Base-by-base conservation (phyloP, 2,329 filamentous ascomycete genomes). In the Neonectria coccinea region DNA sequence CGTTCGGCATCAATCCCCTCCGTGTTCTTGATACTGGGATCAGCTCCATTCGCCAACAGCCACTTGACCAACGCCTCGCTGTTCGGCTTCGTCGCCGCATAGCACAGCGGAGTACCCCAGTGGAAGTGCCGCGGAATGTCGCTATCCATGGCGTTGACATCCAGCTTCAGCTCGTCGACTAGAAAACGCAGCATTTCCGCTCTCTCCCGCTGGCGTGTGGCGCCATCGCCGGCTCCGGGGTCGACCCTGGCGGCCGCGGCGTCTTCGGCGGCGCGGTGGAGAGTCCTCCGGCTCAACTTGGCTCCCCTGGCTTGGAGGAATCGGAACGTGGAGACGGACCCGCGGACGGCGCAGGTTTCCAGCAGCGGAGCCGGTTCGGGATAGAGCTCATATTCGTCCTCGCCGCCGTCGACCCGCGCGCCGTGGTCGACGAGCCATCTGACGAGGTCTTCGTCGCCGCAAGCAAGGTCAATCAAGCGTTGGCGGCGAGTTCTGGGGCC, bases 381-480 rank as follows among this genome's bases (percentile, higher is more conserved):
- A 31, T 45, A 22, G 18, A 60, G 16, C 41, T 44, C 36, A 25
- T 64, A 60, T 7, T 50, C 42, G 3, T 50, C 27, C 20, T 59
- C 41, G 16, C 48, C 64, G 2, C 58, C 44, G 3, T 67, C 57
- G 12, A 65, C 48, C 2, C 25, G 29, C n/a, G 64, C 66, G 1
- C 66, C 61, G 12, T 58, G 51, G 11, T 55, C 58, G 8, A 67
- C 55, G 5, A 67, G 52, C 66, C 66, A 66, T 18, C 31, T 14
- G 45, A 67, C 54, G n/a, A 52, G 18, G 6, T 55, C 52, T 10
- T 55, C 45, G 6, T 57, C 36, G 27, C 56, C 41, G 14, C 59
- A 60, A 2, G 52, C 63, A 1, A 59, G 25, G 56, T 67, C 56
- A 11, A 67, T 55, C 2, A 67, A 48, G 20, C 51, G 53, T 12